Evolutionary conservation across 108 stramenopile species (phyloP).

Genomic region (Pseudonitzschia pungens): DNA sequence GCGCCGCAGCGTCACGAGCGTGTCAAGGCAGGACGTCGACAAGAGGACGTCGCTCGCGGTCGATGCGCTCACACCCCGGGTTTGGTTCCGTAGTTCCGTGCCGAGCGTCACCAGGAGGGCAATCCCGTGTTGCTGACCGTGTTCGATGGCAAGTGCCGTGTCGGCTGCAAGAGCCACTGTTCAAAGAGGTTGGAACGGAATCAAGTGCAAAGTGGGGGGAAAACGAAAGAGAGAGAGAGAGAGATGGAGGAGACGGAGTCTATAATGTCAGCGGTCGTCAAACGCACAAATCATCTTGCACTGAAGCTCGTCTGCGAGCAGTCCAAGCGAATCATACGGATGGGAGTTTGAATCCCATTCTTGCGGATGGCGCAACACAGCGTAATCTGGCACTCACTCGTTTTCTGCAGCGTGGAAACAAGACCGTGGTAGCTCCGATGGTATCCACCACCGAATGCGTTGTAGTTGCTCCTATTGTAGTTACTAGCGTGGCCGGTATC

Average conservation of each 20-base stretch:
- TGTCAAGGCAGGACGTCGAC: neutral
- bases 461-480: neutral
- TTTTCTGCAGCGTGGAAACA: constrained; percentile 3
- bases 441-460: neutral
- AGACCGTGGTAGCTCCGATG: neutral
- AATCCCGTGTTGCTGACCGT: neutral
- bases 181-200: neutral
- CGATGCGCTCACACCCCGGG: neutral
- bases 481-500: neutral
- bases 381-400: neutral
- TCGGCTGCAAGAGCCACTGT: constrained; percentile 34
- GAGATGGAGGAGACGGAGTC: neutral
- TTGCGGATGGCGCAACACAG: neutral
- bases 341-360: no score
- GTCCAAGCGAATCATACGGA: no score
- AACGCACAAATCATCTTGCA: no score
- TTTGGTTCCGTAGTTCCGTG: constrained; percentile 3
- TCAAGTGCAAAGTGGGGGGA: neutral
- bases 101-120: neutral
- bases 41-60: constrained; percentile 2
- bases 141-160: constrained; percentile 23
- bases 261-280: no score
- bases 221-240: neutral
- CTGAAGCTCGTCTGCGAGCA: no score
- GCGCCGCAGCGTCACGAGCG: constrained; percentile 4